These are phyloP conservation scores for Fusarium udum DNA, from an alignment of 2,329 filamentous ascomycete species.

Conservation along the genomic window DNA sequence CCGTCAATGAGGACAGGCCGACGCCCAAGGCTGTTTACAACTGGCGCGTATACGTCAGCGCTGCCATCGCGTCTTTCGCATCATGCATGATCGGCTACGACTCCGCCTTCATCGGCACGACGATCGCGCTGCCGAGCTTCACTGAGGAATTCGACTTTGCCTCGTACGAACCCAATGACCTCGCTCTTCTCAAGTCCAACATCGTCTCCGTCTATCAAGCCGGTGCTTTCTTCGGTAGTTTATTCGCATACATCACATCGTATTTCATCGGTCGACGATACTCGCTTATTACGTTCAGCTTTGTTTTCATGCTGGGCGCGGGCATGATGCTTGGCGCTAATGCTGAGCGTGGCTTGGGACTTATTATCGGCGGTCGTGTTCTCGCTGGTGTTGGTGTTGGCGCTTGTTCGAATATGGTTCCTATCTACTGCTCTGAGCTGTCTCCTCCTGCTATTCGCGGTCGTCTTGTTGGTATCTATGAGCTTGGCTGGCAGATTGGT, in stretches of 20 bases:
- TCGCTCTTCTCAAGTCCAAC: conserved; percentile 73
- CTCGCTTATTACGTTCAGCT: conserved; percentile 67
- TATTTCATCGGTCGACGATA: conserved; percentile 74
- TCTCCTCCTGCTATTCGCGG: conserved; percentile 71
- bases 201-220: conserved; percentile 86
- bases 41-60: conserved; percentile 66
- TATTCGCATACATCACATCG: conserved; percentile 71
- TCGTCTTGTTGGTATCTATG: conserved; percentile 72
- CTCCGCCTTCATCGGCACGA: conserved; percentile 82
- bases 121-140: conserved; percentile 76
- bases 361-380: conserved; percentile 69
- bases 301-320: conserved; percentile 75
- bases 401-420: conserved; percentile 69
- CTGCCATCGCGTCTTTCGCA: conserved; percentile 64
- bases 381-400: conserved; percentile 72
- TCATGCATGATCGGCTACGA: conserved; percentile 70
- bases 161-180: conserved; percentile 54
- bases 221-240: conserved; percentile 83
- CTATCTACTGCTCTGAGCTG: conserved; percentile 69
- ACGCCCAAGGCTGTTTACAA: conserved; percentile 68
- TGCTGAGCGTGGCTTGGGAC: conserved; percentile 67
- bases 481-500: conserved; percentile 72
- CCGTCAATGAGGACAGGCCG: conserved; percentile 64
- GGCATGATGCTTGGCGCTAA: conserved; percentile 76
- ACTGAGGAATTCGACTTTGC: conserved; percentile 72